Percentiles rank a stretch among this genome's conserved stretches.
These are phyloP conservation scores for Quercus tomentella DNA, from an alignment of 331 rosid species.

Conservation along the genomic window DNA sequence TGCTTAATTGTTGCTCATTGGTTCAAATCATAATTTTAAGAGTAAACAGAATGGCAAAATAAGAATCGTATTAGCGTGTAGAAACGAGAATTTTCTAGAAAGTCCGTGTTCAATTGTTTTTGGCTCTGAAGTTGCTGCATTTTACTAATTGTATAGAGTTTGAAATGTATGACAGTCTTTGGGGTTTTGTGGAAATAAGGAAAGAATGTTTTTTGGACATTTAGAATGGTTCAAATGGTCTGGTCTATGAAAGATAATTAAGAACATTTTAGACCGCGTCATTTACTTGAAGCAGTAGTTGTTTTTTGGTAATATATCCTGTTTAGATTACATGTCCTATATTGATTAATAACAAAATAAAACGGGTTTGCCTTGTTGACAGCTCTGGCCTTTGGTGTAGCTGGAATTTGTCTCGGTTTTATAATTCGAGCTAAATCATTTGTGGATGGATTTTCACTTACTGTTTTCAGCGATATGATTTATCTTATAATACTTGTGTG, in stretches of 20 bases:
- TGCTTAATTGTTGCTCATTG: not conserved
- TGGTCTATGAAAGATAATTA: not conserved
- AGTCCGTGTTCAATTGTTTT: not conserved
- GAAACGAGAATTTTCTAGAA: not conserved
- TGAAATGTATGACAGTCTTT: too few relatives aligned
- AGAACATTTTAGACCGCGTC: not conserved
- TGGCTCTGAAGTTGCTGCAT: not conserved
- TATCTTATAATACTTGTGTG: slow-evolving; percentile 10
- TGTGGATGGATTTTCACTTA: slow-evolving; percentile 2
- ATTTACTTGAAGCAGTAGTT: not conserved
- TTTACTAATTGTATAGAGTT: too few relatives aligned
- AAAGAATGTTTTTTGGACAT: not conserved
- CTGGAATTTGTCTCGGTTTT: slow-evolving; percentile 29
- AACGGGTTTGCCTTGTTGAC: slow-evolving; percentile 20
- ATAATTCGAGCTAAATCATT: slow-evolving; percentile 7
- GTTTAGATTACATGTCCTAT: slow-evolving; percentile 8
- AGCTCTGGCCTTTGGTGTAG: slow-evolving; percentile 11
- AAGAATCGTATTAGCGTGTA: not conserved
- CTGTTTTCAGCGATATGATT: slow-evolving; percentile 18
- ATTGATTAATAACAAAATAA: slow-evolving; percentile 2
- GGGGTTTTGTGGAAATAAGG: not conserved
- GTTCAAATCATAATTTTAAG: not conserved
- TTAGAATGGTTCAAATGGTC: not conserved
- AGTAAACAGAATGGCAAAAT: not conserved
- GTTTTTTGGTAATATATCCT: not conserved